Conservation (phyloP, 2,329 filamentous ascomycete species). For the Ceratocystis cubensis region DNA sequence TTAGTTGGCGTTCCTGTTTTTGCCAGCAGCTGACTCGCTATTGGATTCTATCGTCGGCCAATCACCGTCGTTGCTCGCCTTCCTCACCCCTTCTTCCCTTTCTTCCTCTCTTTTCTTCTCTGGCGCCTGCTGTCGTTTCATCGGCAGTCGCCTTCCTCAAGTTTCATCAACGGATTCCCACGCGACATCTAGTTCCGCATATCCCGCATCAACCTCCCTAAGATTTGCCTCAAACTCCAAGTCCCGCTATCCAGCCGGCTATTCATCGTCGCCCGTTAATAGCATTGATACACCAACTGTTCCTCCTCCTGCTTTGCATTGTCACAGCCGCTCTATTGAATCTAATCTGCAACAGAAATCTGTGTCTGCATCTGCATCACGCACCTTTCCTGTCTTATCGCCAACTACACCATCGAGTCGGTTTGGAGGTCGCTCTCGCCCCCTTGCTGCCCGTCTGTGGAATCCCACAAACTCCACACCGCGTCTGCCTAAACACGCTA, state of each 20-base stretch:
- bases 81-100: constrained; percentile 20
- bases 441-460: constrained; percentile 43
- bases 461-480: constrained; percentile 50
- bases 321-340: constrained; percentile 13
- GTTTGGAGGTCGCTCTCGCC: constrained; percentile 29
- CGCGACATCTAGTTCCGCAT: constrained; percentile 24
- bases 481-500: constrained; percentile 27
- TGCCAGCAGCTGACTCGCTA: constrained; percentile 1
- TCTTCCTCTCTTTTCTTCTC: constrained; percentile 11
- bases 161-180: constrained; percentile 39
- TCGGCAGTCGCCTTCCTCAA: constrained; percentile 34
- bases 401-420: background rate
- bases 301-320: background rate
- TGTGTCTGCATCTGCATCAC: constrained; percentile 8
- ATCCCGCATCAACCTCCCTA: constrained; percentile 19
- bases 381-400: constrained; percentile 4
- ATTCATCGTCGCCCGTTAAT: background rate
- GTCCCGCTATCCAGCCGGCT: background rate
- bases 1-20: background rate
- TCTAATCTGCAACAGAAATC: background rate
- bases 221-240: constrained; percentile 17
- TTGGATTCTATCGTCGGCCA: constrained; percentile 5
- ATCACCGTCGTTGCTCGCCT: background rate
- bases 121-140: constrained; percentile 32
- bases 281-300: background rate